Conservation (phyloP, 202 grass and related monocot species). For the Eragrostis tef region DNA sequence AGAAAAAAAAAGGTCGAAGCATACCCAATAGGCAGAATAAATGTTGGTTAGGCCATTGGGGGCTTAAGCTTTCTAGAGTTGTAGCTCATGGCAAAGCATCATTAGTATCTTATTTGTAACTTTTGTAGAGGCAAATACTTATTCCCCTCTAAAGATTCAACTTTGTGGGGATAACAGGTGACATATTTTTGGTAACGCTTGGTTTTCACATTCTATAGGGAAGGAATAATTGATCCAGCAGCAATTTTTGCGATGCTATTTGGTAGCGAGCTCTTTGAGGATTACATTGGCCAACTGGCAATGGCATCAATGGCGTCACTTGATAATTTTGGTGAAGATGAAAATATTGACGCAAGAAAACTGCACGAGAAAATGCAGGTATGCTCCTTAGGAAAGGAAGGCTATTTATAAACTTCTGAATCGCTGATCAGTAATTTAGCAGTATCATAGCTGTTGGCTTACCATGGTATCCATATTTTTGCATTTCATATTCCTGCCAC, state of each 20-base stretch:
- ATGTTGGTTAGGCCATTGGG: not conserved
- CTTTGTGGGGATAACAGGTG: not conserved
- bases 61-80: not conserved
- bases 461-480: conserved; percentile 26
- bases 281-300: conserved; percentile 96
- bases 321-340: conserved; percentile 82
- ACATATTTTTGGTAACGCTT: not conserved
- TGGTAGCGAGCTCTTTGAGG: conserved; percentile 95
- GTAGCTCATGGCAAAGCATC: conserved; percentile 19
- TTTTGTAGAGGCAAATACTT: conserved; percentile 10
- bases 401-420: conserved; percentile 31
- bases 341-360: conserved; percentile 72
- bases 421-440: conserved; percentile 32
- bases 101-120: conserved; percentile 14
- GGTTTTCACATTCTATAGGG: conserved; percentile 56
- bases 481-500: conserved; percentile 39
- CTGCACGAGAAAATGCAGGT: conserved; percentile 90
- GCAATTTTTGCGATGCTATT: conserved; percentile 98
- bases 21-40: not conserved
- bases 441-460: conserved; percentile 20
- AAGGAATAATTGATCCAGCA: conserved; percentile 94
- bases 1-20: not conserved
- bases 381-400: conserved; percentile 38
- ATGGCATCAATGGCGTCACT: conserved; percentile 96
- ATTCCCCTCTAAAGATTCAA: conserved; percentile 20